Base-by-base conservation (phyloP, 2,329 filamentous ascomycete species). In the Leptodontidium sp. region DNA sequence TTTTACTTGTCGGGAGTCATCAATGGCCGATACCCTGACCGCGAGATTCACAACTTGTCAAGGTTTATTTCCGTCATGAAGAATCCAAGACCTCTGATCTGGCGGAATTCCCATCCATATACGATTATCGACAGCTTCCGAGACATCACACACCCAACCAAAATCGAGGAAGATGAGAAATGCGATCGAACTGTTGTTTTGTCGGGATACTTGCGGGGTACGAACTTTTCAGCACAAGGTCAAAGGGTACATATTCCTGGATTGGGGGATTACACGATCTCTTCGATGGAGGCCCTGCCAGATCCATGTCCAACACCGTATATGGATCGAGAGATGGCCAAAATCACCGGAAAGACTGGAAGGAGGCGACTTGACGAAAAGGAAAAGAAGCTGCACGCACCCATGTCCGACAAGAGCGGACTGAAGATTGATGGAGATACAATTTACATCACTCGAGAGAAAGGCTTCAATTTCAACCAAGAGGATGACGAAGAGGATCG, bases 41-140 rank as follows among this genome's bases (percentile, higher is more conserved):
- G 97, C 72, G 97, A 99, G 81, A 90, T 99, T 17, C 93, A 98
- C 82, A 99, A 99, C 78, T 81, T 99, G 65, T 97, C 93, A 15
- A 89, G 97, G 66, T 99, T 99, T 80, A 85, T 99, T 73, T 97
- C 93, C 24, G 94, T 99, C 73, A 99, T 99, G 97, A 99, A 99
- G 85, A 99, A 97, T 78, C 95, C 97, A 4, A 88, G 96, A 68
- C 96, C 96, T n/a, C 84, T 99, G 38, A 86, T 99, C 52, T 99
- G 96, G 95, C 88, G 97, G 69, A 99, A 99, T 79, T 92, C 93
- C 1, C 96, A 99, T 83, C 94, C 95, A 4, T 99, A 99, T 80
- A 90, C 93, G 68, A 84, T 99, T 65, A 93, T 96, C 68, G 96
- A 99, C 82, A 93, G 94, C 72, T 97, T 98, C 81, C 87, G 97